Base-by-base conservation (phyloP, 305 asterid species). In the Fraxinus albicans region DNA sequence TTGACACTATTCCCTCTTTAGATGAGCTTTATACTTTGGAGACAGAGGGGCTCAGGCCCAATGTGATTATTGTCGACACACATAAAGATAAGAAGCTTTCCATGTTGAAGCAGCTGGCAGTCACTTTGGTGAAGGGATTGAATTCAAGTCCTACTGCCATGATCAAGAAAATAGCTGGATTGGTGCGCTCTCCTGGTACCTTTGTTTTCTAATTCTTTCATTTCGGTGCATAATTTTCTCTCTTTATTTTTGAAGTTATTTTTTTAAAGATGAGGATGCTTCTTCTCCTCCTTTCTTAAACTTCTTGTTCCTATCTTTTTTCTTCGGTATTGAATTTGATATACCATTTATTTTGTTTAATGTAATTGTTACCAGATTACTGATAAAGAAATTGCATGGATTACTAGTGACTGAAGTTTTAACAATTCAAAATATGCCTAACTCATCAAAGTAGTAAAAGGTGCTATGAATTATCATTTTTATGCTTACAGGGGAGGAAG, bases 31-130 rank as follows among this genome's bases (percentile, higher is more conserved):
- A 90, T 63, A 82, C 93, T 79, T 86, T 94, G 89, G 97, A 90
- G 36, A 88, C 89, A 50, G 98, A 94, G 83, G 96, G 98, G 88
- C 89, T 92, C 77, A 87, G 91, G 83, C 97, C 96, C 76, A 90
- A 88, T 85, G 93, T 91, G 83, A 94, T 94, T 89, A 85, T 92
- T 85, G 98, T 94, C 47, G 94, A 94, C 90, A 44, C 93, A 83
- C 88, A 90, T 77, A 94, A 90, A 86, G 98, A 94, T 89, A 94
- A 94, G 92, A 94, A 94, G 88, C 97, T 94, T 89, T 91, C 90
- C 81, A 93, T 94, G 98, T 85, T 94, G 88, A 93, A 91, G 93
- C 98, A 94, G 88, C 93, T 94, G 78, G 88, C 94, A 73, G 79
- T 83, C 80, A 92, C 96, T 84, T 86, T 94, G 91, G 93, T 91